A percentile compares a stretch with the other conserved stretches of the same genome.
Evolutionary conservation across 108 stramenopile species (phyloP).

Genomic region (Fragilariopsis cylindrus): DNA sequence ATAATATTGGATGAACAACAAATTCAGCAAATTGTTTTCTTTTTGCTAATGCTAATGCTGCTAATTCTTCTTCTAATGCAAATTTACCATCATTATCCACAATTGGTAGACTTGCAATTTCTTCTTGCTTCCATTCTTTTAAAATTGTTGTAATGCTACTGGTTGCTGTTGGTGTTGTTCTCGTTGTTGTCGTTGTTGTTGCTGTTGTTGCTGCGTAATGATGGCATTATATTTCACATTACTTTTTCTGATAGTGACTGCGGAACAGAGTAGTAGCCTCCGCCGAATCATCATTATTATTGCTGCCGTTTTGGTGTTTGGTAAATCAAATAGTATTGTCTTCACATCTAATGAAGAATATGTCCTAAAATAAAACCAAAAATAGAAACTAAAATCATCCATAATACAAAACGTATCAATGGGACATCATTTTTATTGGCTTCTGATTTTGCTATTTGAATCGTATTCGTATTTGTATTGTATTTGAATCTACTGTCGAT

Average conservation of each 20-base stretch:
- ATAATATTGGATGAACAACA: conserved; percentile 1
- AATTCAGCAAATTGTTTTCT: conserved; percentile 10
- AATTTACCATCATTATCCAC: not conserved
- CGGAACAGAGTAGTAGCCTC: not conserved
- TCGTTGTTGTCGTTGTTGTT: not conserved
- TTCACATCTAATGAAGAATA: not conserved
- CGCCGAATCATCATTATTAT: too few relatives aligned
- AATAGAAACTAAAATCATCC: not conserved
- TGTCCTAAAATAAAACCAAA: not conserved
- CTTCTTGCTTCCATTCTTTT: too few relatives aligned
- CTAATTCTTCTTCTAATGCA: not conserved
- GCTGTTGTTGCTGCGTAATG: not conserved
- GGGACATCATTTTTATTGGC: not conserved
- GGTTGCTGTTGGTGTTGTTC: not conserved
- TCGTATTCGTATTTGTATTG: too few relatives aligned
- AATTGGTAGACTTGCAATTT: not conserved
- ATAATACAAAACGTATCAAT: not conserved
- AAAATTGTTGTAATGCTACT: not conserved
- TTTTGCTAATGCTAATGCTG: not conserved
- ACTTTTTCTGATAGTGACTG: not conserved
- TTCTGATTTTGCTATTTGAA: not conserved
- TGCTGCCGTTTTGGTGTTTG: too few relatives aligned
- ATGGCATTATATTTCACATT: not conserved
- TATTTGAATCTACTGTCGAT: not conserved
- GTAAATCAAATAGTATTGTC: not conserved